phyloP scores from a whole-genome alignment of 1,139 yeast species.

The Hyphopichia pseudoburtonii region DNA sequence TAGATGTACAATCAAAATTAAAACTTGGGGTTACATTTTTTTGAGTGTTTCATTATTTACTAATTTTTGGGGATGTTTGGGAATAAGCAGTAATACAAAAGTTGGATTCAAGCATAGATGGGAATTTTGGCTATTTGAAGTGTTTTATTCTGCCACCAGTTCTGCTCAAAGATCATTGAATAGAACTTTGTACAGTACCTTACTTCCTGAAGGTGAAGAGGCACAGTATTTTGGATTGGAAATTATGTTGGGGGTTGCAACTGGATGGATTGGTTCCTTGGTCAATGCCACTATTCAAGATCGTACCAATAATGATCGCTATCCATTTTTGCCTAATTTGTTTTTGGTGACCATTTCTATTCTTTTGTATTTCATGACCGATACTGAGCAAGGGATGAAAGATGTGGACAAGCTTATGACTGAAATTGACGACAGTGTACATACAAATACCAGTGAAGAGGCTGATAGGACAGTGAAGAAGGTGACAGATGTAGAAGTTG shows the following conservation, averaged over 20 bases:
- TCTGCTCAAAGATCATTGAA: conserved; percentile 40
- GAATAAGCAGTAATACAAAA: conserved; percentile 23
- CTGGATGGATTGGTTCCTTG: conserved; percentile 46
- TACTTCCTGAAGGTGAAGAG: conserved; percentile 44
- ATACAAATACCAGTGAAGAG: not conserved
- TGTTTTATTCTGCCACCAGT: conserved; percentile 34
- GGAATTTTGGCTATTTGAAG: conserved; percentile 48
- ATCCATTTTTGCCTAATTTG: conserved; percentile 41
- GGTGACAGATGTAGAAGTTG: not conserved
- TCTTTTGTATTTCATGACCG: conserved; percentile 25
- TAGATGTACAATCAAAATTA: conserved; percentile 21
- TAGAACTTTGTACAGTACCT: conserved; percentile 37
- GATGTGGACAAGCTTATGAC: conserved; percentile 17
- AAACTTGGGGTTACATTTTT: conserved; percentile 37
- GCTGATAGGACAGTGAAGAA: not conserved
- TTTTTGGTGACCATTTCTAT: conserved; percentile 28
- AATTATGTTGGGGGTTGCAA: conserved; percentile 41
- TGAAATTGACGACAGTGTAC: not conserved
- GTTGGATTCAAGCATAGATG: conserved; percentile 44
- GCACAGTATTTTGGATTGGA: conserved; percentile 48
- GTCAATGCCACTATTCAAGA: conserved; percentile 45
- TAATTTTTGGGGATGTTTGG: conserved; percentile 46
- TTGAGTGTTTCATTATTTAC: conserved; percentile 29
- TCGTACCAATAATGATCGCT: conserved; percentile 36
- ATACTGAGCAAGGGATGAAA: conserved; percentile 35